These are phyloP conservation scores for Haplosporangium gracile DNA, from an alignment of 192 early-diverging fungal species.

Conservation along the genomic window DNA sequence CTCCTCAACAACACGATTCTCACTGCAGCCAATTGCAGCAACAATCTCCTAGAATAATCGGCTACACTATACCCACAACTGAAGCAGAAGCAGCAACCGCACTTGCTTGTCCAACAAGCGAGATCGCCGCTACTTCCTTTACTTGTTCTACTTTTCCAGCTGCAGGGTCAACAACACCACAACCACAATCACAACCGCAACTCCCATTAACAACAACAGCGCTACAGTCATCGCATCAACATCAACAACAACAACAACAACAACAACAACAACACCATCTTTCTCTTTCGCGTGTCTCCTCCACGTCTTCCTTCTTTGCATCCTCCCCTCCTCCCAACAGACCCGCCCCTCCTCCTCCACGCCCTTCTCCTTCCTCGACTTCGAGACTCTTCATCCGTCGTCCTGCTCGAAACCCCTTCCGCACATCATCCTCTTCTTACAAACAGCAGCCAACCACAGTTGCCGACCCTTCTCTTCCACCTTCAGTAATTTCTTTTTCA, in stretches of 20 bases:
- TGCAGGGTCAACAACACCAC: not conserved
- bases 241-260: not conserved
- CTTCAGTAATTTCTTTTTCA: not conserved
- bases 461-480: not conserved
- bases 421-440: conserved; percentile 6
- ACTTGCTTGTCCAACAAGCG: not conserved
- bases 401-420: not conserved
- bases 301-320: conserved; percentile 18
- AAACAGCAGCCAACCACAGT: too few species aligned
- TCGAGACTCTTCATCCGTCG: not conserved
- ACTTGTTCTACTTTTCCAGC: not conserved
- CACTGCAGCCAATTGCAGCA: not conserved
- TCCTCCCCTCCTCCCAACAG: conserved; percentile 32
- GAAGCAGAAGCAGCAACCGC: not conserved
- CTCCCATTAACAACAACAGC: too few species aligned
- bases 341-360: conserved; percentile 41
- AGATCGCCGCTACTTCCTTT: not conserved
- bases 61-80: not conserved
- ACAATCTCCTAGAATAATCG: conserved; percentile 1
- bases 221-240: not conserved
- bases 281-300: not conserved
- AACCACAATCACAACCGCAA: too few species aligned
- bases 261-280: not conserved
- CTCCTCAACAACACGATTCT: not conserved
- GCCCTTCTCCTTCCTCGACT: not conserved